Conservation (phyloP, 2,329 filamentous ascomycete species). For the Stachybotrys elegans region DNA sequence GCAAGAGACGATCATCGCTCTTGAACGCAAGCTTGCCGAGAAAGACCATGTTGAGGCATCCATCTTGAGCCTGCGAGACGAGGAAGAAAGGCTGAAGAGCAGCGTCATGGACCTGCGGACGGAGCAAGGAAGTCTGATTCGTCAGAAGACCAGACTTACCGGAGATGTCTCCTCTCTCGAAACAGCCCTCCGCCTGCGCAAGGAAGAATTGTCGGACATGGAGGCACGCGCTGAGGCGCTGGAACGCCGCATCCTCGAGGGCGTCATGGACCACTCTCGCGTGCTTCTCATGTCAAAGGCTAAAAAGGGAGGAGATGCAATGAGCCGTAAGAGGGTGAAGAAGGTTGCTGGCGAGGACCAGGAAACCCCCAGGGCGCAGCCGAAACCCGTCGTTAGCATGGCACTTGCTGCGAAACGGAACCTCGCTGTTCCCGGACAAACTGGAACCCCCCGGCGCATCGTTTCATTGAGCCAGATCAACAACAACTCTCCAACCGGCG, state of each 20-base stretch:
- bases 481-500: constrained; percentile 60
- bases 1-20: constrained; percentile 72
- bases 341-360: constrained; percentile 27
- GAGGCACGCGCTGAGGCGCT: constrained; percentile 82
- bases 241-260: constrained; percentile 88
- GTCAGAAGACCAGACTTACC: constrained; percentile 73
- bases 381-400: constrained; percentile 42
- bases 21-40: constrained; percentile 69
- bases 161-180: constrained; percentile 89
- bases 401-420: constrained; percentile 49
- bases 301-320: constrained; percentile 45
- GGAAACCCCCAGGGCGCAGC: constrained; percentile 15
- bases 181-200: constrained; percentile 80
- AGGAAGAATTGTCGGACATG: constrained; percentile 88
- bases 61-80: constrained; percentile 44
- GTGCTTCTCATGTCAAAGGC: constrained; percentile 76
- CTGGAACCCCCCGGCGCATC: constrained; percentile 68
- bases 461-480: constrained; percentile 87
- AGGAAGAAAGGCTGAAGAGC: constrained; percentile 48
- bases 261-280: constrained; percentile 92
- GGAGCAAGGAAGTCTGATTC: constrained; percentile 70
- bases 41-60: constrained; percentile 57
- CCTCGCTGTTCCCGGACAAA: constrained; percentile 38
- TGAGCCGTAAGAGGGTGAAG: constrained; percentile 54
- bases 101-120: constrained; percentile 54